Evolutionary conservation across 1,284 basidiomycete genomes (phyloP), one percentile per base, ranked within the genome.

Genomic region (Xanthoconium separans): DNA sequence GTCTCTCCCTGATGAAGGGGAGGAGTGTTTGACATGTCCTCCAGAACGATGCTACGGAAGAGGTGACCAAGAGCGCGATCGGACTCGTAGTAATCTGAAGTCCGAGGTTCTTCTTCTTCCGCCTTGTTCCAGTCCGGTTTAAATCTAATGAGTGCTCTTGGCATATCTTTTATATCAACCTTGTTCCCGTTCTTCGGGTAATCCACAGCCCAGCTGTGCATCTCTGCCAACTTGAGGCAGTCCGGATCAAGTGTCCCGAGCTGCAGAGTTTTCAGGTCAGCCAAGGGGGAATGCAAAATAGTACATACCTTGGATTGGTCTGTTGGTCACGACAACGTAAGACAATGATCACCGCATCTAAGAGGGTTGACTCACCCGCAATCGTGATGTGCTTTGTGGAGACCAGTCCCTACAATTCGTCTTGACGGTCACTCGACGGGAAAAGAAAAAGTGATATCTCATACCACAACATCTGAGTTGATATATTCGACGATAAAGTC

Each of bases 401-500:
- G 42, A 86, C 68, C 30, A 89, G 69, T 27, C 87, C 88, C 88
- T 88, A 55, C 1, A 13, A 51, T 34, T 12, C 42, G 39, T 42
- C 22, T 63, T 44, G 63, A 53, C 36, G 43, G 24, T 0, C 5
- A 15, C 36, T 15, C 4, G 7, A 27, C 1, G 27, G 27, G 27
- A 8, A 39, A 36, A 29, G 24, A 29, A 20, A 47, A 44, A 24
- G 4, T 6, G 10, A 49, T 20, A 18, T 4, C 2, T 30, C 52
- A 31, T 69, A 89, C 87, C 73, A 88, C 69, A 34, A 89, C 78
- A 62, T 93, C 90, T 0, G 88, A 90, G 57, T 88, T 81, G 63
- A 92, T 89, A 56, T 90, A 94, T 61, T 93, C 84, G 20, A 93
- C 82, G 30, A 94, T 77, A 65, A 94, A 94, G 58, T 92, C 79